Base-by-base conservation (phyloP, 2,329 filamentous ascomycete species). In the Claviceps sp. region DNA sequence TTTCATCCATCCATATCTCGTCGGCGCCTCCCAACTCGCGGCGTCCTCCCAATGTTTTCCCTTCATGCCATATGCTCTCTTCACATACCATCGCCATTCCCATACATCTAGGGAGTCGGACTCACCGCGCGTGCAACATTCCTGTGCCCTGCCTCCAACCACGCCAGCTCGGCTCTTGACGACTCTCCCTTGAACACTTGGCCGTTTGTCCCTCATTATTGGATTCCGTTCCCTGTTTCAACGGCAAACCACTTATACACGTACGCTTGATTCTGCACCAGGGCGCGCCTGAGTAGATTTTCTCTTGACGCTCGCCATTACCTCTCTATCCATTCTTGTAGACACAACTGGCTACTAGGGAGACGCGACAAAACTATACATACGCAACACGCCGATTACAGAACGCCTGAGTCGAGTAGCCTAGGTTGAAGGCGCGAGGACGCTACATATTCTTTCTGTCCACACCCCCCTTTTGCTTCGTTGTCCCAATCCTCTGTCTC, bases 151-250 rank as follows among this genome's bases (percentile, higher is more conserved):
- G 45, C 44, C 44, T 46, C 16, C 44, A 18, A 20, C 24, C 44
- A 34, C 44, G 24, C 16, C 44, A 50, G 43, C 51, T 24, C 47
- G 22, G 18, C 37, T 50, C 50, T 53, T 50, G 9, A 49, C 47
- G 37, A 40, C 47, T 49, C 47, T 42, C 53, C 53, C 53, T 55
- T 52, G 20, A 41, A 38, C 44, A 46, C 20, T 18, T 8, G 43
- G 16, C 50, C 42, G 46, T 24, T 50, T 20, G 50, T 50, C 50
- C 22, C 52, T 54, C 13, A 44, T 51, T 43, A 54, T 55, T 50
- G 56, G 54, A 56, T 56, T 57, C 56, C 56, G 54, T 48, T 52
- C 51, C 51, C 52, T 51, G 49, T 53, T 49, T 49, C 53, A 46
- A 49, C 49, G 18, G 37, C 45, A 46, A 26, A 51, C 9, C 50